phyloP scores from a whole-genome alignment of 495 filamentous ascomycete genomes.

The Parachaetomium inaequale region DNA sequence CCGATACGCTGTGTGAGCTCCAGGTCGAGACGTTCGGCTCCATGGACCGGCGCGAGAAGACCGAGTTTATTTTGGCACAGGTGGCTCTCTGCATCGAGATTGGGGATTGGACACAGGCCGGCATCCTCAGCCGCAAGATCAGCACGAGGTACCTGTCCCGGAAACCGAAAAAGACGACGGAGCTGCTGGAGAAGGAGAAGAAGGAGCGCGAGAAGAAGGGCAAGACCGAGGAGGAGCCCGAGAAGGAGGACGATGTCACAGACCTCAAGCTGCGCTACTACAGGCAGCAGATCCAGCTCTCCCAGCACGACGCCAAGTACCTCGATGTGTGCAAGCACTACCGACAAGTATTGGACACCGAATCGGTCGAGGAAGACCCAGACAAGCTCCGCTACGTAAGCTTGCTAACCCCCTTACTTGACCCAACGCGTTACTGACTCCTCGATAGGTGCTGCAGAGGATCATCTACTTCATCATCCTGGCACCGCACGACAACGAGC shows the following conservation, averaged over 20 bases:
- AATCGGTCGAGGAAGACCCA: slow-evolving; percentile 85
- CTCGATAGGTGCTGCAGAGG: slow-evolving; percentile 69
- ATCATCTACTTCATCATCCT: slow-evolving; percentile 97
- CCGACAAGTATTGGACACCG: slow-evolving; percentile 89
- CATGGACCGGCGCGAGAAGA: slow-evolving; percentile 96
- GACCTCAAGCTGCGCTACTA: slow-evolving; percentile 95
- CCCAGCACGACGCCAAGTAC: slow-evolving; percentile 96
- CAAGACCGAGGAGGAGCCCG: slow-evolving; percentile 69
- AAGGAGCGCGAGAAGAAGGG: slow-evolving; percentile 73
- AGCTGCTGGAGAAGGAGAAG: slow-evolving; percentile 83
- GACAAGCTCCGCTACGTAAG: slow-evolving; percentile 78
- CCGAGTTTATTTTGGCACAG: slow-evolving; percentile 95
- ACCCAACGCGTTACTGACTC: slow-evolving; percentile 28
- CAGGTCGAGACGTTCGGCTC: slow-evolving; percentile 99
- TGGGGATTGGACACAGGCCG: slow-evolving; percentile 92
- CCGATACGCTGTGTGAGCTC: slow-evolving; percentile 91
- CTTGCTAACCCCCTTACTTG: slow-evolving; percentile 3
- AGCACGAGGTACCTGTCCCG: slow-evolving; percentile 85
- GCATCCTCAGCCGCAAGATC: slow-evolving; percentile 93
- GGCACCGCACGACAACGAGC: slow-evolving; percentile 96
- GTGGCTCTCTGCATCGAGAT: slow-evolving; percentile 93
- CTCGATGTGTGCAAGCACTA: slow-evolving; percentile 97
- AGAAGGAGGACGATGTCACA: slow-evolving; percentile 83
- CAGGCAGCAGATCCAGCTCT: slow-evolving; percentile 89
- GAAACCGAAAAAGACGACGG: slow-evolving; percentile 82